Evolutionary conservation across 192 early-diverging fungal genomes (phyloP), one percentile per base, ranked within the genome.

Genomic region (Podila epicladia): DNA sequence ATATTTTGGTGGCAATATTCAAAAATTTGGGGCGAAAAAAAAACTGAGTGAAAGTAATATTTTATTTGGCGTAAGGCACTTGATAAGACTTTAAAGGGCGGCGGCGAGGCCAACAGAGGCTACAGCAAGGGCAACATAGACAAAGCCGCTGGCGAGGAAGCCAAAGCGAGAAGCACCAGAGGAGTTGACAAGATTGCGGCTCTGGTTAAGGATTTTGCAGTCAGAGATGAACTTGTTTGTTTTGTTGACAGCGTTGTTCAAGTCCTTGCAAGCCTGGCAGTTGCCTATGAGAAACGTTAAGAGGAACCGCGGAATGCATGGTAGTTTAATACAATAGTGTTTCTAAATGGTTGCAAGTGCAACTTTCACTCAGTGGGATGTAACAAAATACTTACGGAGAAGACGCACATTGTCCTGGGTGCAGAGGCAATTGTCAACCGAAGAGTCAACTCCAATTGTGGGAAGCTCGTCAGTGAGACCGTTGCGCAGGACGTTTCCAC

Each of bases 171-270:
- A 67, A 26, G n/a, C 37, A 26, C 58, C 65, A 37, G 35, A 37
- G 53, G 29, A 49, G 59, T 67, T 67, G 26, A 51, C 37, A 22
- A 74, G 73, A 35, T 64, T 26, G 32, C 65, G 73, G 45, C 19
- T 63, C 26, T 58, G 19, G 38, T 73, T 53, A 5, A 17, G 58
- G 45, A 73, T 62, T 48, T 67, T 60, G 64, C 72, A 73, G 48
- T 74, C 65, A 8, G 73, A 67, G 63, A 67, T 63, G 35, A 67
- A 74, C 73, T 74, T 67, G 58, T 67, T 53, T 0, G 58, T 74
- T 8, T 62, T 53, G 38, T 67, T 67, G 5, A 53, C 19, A n/a
- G 73, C 73, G n/a, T 28, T 74, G 73, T 53, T 63, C 60, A 63
- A 22, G 60, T 74, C 49, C 28, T 67, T 60, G 60, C 73, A 74